phyloP scores from a whole-genome alignment of 495 filamentous ascomycete genomes.

The Stereocaulon alpinum region DNA sequence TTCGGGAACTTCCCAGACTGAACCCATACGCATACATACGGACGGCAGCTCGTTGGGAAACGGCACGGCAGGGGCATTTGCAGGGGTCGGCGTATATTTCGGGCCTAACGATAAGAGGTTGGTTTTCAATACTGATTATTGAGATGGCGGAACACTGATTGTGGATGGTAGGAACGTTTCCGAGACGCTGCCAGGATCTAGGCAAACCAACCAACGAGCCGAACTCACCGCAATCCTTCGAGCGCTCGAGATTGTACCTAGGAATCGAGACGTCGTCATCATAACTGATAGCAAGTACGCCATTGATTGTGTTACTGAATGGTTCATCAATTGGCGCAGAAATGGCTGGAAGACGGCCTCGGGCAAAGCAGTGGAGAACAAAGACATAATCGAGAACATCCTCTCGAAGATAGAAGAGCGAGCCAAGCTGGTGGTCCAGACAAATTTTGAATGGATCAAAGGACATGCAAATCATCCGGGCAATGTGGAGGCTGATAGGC shows the following conservation, averaged over 20 bases:
- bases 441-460: conserved; percentile 78
- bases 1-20: conserved; percentile 28
- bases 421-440: conserved; percentile 46
- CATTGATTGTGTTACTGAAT: conserved; percentile 81
- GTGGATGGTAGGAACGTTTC: conserved; percentile 62
- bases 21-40: conserved; percentile 68
- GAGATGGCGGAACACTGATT: background rate
- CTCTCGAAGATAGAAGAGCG: conserved; percentile 62
- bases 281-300: conserved; percentile 77
- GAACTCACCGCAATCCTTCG: conserved; percentile 83
- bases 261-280: conserved; percentile 54
- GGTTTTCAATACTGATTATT: conserved; percentile 19
- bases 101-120: conserved; percentile 63
- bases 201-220: conserved; percentile 90
- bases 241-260: conserved; percentile 65
- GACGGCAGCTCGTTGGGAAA: conserved; percentile 79
- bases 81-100: conserved; percentile 85
- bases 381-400: conserved; percentile 69
- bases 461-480: conserved; percentile 60
- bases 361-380: conserved; percentile 69
- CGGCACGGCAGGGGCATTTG: conserved; percentile 57
- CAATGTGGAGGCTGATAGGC: conserved; percentile 67
- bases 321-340: conserved; percentile 67
- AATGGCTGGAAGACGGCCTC: conserved; percentile 69
- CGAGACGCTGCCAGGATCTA: conserved; percentile 60